A percentile compares a stretch with the other conserved stretches of the same genome.
These are phyloP conservation scores for Candida frijolesensis DNA, from an alignment of 1,139 yeast species.

Conservation along the genomic window DNA sequence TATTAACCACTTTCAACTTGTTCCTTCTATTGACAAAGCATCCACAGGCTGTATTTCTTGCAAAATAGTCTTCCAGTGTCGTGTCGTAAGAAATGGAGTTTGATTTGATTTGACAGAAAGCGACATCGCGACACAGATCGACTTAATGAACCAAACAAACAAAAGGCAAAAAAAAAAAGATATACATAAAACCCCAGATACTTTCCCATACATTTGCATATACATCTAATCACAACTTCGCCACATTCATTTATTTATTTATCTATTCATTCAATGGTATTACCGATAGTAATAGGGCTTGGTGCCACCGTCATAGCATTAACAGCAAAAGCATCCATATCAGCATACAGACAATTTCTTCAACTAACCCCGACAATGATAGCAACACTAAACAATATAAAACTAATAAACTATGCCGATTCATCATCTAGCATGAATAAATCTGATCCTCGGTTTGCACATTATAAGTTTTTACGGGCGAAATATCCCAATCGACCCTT, in stretches of 20 bases:
- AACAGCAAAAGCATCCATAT: conserved; percentile 50
- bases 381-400: conserved; percentile 52
- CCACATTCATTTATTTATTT: not conserved
- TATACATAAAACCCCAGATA: not conserved
- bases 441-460: conserved; percentile 23
- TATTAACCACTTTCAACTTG: no score
- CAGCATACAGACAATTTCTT: conserved; percentile 45
- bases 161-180: no score
- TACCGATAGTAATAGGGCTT: conserved; percentile 59
- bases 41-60: no score
- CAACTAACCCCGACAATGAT: conserved; percentile 56
- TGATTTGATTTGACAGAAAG: no score
- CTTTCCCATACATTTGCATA: not conserved
- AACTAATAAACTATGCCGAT: conserved; percentile 19
- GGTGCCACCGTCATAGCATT: conserved; percentile 60
- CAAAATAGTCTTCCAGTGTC: no score
- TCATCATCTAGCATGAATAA: conserved; percentile 8
- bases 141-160: no score
- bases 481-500: conserved; percentile 53
- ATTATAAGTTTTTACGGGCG: conserved; percentile 26
- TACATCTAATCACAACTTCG: not conserved
- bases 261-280: conserved; percentile 28
- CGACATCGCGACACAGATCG: no score
- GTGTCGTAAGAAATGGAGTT: no score
- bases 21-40: no score